Evolutionary conservation across 495 filamentous ascomycete genomes (phyloP), one percentile per base, ranked within the genome.

Genomic region (Saxophila tyrrhenica): DNA sequence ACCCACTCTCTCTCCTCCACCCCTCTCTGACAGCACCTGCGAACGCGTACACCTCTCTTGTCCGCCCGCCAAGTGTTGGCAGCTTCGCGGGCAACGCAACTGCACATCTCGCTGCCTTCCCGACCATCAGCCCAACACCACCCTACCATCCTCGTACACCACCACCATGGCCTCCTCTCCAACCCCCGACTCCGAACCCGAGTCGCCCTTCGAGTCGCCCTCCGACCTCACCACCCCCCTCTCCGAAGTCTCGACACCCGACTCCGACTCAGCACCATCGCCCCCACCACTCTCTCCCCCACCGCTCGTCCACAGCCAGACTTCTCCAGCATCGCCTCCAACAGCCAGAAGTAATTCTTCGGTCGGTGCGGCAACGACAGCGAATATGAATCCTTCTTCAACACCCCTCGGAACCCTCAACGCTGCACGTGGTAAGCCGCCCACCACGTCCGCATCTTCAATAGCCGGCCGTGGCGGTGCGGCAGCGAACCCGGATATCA

Each of bases 371-470:
- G 2, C 49, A 39, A 61, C 48, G 48, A 7, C 54, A 22, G 50
- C 58, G 44, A 60, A 49, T 42, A 86, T 92, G 75, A 84, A 75
- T 51, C 69, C 84, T 1, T 86, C 83, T 19, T 91, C 90, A 19
- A 88, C 82, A 48, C 86, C 85, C 50, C 67, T 94, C 25, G 90
- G 85, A n/a, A 78, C 82, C 38, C 65, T 95, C 60, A 90, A 85
- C 64, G 88, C 84, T 48, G 87, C 87, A 21, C 80, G 88, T 52
- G 75, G 81, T 60, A 79, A 48, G 9, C 49, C 54, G 19, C 46
- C 46, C 10, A 50, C 49, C 21, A 23, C 61, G 39, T 43, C 54
- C 7, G 22, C 52, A 13, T 43, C 54, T 3, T n/a, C 54, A 7
- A 41, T 17, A 9, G 51, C 44, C 9, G 25, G 19, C 21, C 15